A percentile compares a stretch with the other conserved stretches of the same genome.
Conservation (phyloP, 768 basidiomycete genomes). For the Boletus sp. region DNA sequence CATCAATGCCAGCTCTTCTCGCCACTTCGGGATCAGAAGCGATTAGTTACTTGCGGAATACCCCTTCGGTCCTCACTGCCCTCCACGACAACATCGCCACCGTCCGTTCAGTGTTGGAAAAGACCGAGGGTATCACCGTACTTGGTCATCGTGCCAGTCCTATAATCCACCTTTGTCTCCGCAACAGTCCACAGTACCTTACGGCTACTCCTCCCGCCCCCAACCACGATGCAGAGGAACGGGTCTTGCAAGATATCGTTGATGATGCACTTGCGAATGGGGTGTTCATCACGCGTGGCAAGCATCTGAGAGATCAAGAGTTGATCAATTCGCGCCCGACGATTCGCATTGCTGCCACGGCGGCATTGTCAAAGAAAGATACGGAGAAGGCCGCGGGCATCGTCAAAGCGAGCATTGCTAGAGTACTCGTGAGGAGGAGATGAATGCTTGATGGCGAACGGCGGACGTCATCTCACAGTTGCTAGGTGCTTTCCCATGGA, state of each 20-base stretch:
- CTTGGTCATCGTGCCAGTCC: slow-evolving; percentile 86
- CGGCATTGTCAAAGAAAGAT: slow-evolving; percentile 84
- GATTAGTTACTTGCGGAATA: slow-evolving; percentile 72
- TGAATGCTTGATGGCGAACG: slow-evolving; percentile 20
- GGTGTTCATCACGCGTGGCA: slow-evolving; percentile 82
- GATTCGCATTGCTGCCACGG: slow-evolving; percentile 77
- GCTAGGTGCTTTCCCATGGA: not conserved
- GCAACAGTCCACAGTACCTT: slow-evolving; percentile 29
- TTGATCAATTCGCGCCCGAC: slow-evolving; percentile 77
- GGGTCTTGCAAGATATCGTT: slow-evolving; percentile 85
- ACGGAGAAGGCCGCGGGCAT: slow-evolving; percentile 82
- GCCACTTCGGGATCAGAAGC: slow-evolving; percentile 86
- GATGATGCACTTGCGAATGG: slow-evolving; percentile 82
- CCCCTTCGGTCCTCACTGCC: slow-evolving; percentile 69
- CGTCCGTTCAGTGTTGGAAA: slow-evolving; percentile 80
- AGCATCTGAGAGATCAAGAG: slow-evolving; percentile 83
- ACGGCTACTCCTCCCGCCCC: slow-evolving; percentile 29
- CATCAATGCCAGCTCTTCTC: slow-evolving; percentile 87
- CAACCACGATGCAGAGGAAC: slow-evolving; percentile 71
- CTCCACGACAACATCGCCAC: slow-evolving; percentile 81
- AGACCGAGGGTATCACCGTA: slow-evolving; percentile 75
- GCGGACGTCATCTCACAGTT: not conserved
- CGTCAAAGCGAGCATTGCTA: slow-evolving; percentile 70
- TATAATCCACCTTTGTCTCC: slow-evolving; percentile 80
- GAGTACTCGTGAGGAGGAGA: slow-evolving; percentile 65